Percentiles rank a stretch among this genome's conserved stretches.
Conservation (phyloP, 1,284 basidiomycete genomes). For the Melampsora larici-populina region DNA sequence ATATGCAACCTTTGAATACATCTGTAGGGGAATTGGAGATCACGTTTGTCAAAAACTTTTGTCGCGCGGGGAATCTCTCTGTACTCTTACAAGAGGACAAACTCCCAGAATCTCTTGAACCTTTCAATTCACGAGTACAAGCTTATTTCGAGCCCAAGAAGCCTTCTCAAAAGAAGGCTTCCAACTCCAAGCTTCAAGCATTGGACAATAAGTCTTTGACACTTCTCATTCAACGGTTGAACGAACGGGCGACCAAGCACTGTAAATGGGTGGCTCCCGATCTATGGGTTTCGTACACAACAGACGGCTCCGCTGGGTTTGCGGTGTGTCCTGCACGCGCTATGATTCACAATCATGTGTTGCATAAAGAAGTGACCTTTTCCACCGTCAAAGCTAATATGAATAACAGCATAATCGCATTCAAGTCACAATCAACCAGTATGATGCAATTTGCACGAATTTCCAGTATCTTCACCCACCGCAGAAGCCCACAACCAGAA, state of each 20-base stretch:
- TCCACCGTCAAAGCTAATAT: neutral
- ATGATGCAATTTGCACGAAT: neutral
- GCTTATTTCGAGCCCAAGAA: slow-evolving; percentile 1
- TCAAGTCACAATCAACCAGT: neutral
- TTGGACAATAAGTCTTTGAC: neutral
- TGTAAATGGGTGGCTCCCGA: slow-evolving; percentile 4
- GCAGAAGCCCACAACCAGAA: neutral
- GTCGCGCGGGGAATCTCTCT: slow-evolving; percentile 20
- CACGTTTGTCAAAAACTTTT: slow-evolving; percentile 31
- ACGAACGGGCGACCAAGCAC: neutral
- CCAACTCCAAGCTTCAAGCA: neutral
- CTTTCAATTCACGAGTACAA: slow-evolving; percentile 4
- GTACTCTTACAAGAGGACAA: neutral
- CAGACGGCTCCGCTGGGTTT: neutral
- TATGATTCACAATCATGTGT: neutral
- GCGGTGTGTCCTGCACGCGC: neutral
- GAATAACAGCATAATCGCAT: slow-evolving; percentile 3
- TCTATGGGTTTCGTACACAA: neutral
- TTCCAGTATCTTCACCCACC: neutral
- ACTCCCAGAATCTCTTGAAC: slow-evolving; percentile 1
- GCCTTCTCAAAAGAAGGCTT: neutral
- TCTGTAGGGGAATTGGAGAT: slow-evolving; percentile 33
- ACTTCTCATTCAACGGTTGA: neutral
- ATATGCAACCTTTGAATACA: no score
- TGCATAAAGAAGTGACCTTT: neutral